Base-by-base conservation (phyloP, 345 rosid species). In the Acer negundo region DNA sequence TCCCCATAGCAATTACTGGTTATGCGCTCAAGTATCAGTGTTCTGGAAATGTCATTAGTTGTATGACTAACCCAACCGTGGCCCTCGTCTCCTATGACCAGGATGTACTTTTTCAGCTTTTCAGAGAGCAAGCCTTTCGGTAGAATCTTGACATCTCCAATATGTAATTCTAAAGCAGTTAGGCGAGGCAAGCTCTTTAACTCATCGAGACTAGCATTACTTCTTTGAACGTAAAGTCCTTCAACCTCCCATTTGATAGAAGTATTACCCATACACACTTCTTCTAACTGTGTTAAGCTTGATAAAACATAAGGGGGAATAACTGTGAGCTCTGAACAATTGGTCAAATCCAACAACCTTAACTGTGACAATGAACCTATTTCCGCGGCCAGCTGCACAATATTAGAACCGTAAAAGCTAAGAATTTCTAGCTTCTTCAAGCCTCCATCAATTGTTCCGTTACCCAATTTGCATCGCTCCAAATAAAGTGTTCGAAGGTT, bases 231-330 rank as follows among this genome's bases (percentile, higher is more conserved):
- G 1, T 44, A 10, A 10, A 47, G 24, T 51, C 47, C 81, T 0
- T 8, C 72, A 61, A 13, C 51, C 49, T 75, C 84, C 87, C 85
- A 79, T 0, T 28, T 24, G 15, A 9, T 5, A 35, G 77, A 82
- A 64, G 80, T 61, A n/a, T 71, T 44, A 1, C 19, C 2, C 78
- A 77, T 74, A 28, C 26, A 75, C 35, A 85, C 24, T 10, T 85
- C 85, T 42, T 85, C 86, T n/a, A 82, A 75, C 5, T 31, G 31
- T 6, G 58, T 47, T 59, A 82, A 78, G 13, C 58, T 7, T 67
- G 67, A 44, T 0, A 85, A 28, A 35, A 82, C 62, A 5, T 38
- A 23, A 0, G 51, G 17, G n/a, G 78, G 78, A 19, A 82, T 80
- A 15, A 64, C 55, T 78, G n/a, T 12, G 4, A 82, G 78, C 1